A percentile compares a stretch with the other conserved stretches of the same genome.
Conservation (phyloP, 768 basidiomycete species). For the Thelephora ganbajun region DNA sequence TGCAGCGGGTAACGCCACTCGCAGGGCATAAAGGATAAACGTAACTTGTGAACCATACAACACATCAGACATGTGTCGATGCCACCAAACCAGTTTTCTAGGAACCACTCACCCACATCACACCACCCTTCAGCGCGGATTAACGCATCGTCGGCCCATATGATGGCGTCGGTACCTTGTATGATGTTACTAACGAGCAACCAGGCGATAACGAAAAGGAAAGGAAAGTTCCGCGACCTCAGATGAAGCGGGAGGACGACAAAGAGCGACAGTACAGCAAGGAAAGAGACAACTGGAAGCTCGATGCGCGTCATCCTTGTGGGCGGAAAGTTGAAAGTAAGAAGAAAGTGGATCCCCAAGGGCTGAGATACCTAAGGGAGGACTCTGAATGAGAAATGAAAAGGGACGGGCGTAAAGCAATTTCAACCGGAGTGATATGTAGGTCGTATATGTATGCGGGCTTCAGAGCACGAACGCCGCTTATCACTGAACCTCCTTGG, state of each 20-base stretch:
- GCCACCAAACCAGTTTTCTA: not conserved
- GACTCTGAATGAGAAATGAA: not conserved
- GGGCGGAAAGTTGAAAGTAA: not conserved
- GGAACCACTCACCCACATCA: slow-evolving; percentile 19
- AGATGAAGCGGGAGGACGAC: slow-evolving; percentile 14
- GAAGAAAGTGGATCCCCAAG: not conserved
- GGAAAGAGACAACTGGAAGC: slow-evolving; percentile 16
- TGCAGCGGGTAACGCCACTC: not conserved
- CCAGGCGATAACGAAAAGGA: slow-evolving; percentile 19
- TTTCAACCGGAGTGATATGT: too few relatives aligned
- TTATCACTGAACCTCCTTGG: too few relatives aligned
- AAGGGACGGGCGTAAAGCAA: slow-evolving; percentile 1
- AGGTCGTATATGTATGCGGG: too few relatives aligned
- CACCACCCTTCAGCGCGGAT: slow-evolving; percentile 20
- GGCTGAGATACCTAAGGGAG: not conserved
- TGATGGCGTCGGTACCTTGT: slow-evolving; percentile 21
- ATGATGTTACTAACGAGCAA: slow-evolving; percentile 18
- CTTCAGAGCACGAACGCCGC: too few relatives aligned
- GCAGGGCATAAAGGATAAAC: not conserved
- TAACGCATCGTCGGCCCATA: slow-evolving; percentile 17
- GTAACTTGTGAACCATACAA: slow-evolving; percentile 10
- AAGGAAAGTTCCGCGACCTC: slow-evolving; percentile 17
- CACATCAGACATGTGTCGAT: not conserved
- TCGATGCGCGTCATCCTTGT: slow-evolving; percentile 11
- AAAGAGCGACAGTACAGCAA: slow-evolving; percentile 11